A percentile compares a stretch with the other conserved stretches of the same genome.
Conservation (phyloP, 2,329 filamentous ascomycete genomes). For the Epichloe elymi region DNA sequence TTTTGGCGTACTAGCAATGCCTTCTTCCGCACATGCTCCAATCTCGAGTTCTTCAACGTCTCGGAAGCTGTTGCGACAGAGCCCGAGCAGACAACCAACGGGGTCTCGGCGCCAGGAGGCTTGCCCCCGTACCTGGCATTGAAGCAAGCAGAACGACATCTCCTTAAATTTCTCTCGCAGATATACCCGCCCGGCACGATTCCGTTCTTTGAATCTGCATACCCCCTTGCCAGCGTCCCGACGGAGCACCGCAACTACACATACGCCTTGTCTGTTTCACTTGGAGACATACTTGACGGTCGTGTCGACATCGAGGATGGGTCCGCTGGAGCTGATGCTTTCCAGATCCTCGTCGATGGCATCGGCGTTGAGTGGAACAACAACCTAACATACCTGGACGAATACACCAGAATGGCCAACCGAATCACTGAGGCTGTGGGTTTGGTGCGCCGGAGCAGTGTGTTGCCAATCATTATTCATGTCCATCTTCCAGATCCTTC, state of each 20-base stretch:
- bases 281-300: conserved; percentile 37
- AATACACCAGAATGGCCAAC: conserved; percentile 23
- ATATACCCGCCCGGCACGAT: conserved; percentile 41
- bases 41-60: conserved; percentile 66
- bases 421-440: conserved; percentile 46
- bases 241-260: conserved; percentile 51
- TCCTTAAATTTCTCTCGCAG: conserved; percentile 53
- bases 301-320: conserved; percentile 49
- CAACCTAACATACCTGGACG: conserved; percentile 6
- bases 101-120: conserved; percentile 13
- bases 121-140: conserved; percentile 51
- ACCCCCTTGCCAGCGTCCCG: conserved; percentile 49
- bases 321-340: conserved; percentile 53
- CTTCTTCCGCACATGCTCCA: conserved; percentile 53
- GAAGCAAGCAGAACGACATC: conserved; percentile 55
- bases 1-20: conserved; percentile 43
- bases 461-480: conserved; percentile 45
- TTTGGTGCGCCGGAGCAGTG: conserved; percentile 47
- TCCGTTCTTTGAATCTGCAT: conserved; percentile 49
- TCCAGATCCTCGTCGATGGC: conserved; percentile 44
- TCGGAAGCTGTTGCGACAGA: conserved; percentile 35
- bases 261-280: conserved; percentile 51
- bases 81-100: neutral
- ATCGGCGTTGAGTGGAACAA: conserved; percentile 15
- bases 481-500: conserved; percentile 23